Base-by-base conservation (phyloP, 495 filamentous ascomycete species). In the Podospora pseudopauciseta region DNA sequence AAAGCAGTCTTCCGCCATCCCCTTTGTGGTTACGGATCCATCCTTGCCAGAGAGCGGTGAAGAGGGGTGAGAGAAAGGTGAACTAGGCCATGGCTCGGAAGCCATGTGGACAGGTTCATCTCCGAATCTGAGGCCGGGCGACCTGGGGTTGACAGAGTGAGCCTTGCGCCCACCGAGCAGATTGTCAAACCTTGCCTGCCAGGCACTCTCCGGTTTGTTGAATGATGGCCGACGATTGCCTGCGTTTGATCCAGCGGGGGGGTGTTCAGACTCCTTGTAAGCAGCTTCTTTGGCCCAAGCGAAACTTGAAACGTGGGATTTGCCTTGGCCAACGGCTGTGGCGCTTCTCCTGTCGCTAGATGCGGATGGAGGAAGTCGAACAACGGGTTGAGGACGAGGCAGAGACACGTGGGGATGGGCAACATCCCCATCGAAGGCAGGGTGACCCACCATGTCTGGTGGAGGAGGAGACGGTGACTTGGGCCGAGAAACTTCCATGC, bases 1-100 rank as follows among this genome's bases (percentile, higher is more conserved):
- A 65, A 94, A 92, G 70, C 92, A 90, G 66, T 90, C 90, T 69
- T 94, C 91, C 34, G 88, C 89, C 71, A 90, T 89, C 27, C 86
- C 86, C 69, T 86, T 88, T 4, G 85, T 86, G 54, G 80, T 83
- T 27, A 73, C 67, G 32, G 74, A 77, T 56, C 59, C 69, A 19
- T 76, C 76, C 59, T 39, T 53, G 4, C 28, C 64, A 23, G 68
- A 54, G 6, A 34, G 16, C 1, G 65, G 13, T n/a, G 49, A 49
- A 19, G 44, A 67, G 15, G 34, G 55, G 23, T 11, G 30, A n/a
- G 89, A 85, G 1, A 86, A 85, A 26, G 89, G 86, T 19, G 83
- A 75, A 20, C 82, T 72, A 32, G 39, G 39, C 39, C 39, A 49
- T 49, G 13, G 39, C 39, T 61, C 59, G 11, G 59, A 23, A 19